Conservation (phyloP, 441 rosid species). For the Flueggea neowawraea region DNA sequence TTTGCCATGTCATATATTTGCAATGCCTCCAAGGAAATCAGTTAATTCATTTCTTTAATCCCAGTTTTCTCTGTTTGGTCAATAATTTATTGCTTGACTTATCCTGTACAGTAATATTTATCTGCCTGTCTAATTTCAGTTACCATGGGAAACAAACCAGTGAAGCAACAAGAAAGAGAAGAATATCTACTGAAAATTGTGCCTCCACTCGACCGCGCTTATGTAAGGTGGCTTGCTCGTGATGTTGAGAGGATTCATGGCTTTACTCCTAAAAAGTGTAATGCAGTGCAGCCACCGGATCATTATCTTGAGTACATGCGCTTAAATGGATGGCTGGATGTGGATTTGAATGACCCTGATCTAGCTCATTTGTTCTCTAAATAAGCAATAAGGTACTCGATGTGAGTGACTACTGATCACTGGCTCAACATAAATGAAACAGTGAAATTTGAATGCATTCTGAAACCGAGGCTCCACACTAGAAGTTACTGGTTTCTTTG, state of each 20-base stretch:
- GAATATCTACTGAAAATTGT: constrained; percentile 50
- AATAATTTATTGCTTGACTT: too few species aligned
- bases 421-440: too few species aligned
- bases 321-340: constrained; percentile 63
- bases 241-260: constrained; percentile 74
- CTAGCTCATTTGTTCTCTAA: constrained; percentile 50
- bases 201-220: constrained; percentile 64
- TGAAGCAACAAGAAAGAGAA: constrained; percentile 48
- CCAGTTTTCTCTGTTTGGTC: too few species aligned
- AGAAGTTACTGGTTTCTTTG: too few species aligned
- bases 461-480: too few species aligned
- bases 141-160: constrained; percentile 75
- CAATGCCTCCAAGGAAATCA: too few species aligned
- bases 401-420: too few species aligned
- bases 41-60: too few species aligned
- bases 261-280: constrained; percentile 40
- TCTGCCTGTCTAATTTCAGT: not conserved
- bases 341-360: constrained; percentile 76
- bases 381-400: not conserved
- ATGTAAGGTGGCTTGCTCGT: constrained; percentile 66
- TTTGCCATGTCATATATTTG: too few species aligned
- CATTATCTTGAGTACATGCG: constrained; percentile 63
- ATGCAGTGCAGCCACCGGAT: constrained; percentile 64
- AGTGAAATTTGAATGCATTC: too few species aligned
- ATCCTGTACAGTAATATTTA: too few species aligned